Evolutionary conservation across 495 filamentous ascomycete genomes (phyloP), one percentile per base, ranked within the genome.

Genomic region (Cercophora sp.): DNA sequence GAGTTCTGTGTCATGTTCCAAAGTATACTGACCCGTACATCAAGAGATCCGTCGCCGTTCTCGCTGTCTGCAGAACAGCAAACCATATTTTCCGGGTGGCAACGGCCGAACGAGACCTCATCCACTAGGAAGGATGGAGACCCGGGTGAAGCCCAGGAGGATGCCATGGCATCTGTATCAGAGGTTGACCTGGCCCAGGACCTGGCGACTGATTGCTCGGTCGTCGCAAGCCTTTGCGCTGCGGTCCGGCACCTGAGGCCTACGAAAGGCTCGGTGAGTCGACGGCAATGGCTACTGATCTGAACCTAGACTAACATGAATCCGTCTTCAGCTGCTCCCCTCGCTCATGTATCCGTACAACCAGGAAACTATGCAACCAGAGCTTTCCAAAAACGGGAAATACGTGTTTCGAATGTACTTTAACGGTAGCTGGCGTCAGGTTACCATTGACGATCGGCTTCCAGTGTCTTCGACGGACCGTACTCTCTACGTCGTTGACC

Each of bases 171-270:
- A 20, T 69, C 78, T 1, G 61, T 62, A 3, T 59, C 69, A 1
- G 74, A 76, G 31, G 78, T 83, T 44, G 94, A 97, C 65, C 76
- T 99, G 10, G 89, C 95, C 4, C 93, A 99, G 70, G 93, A 97
- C 64, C 78, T 94, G 34, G 85, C 92, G 16, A 91, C 91, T 2
- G 93, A 99, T 60, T 99, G 93, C 60, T 97, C 93, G 4, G 91
- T 99, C 5, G 91, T 99, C 34, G 93, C 94, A 4, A 96, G 92
- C 69, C 79, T 99, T 9, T 96, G 91, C 62, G 90, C 92, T 42
- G 84, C 77, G 8, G 84, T 84, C 53, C 69, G 63, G 8, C 65
- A 73, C 26, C 54, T 76, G 25, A 55, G 59, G 4, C 63, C 67
- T 13, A 64, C 60, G 0, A 60, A 67, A 54, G 58, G 26, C 34